Base-by-base conservation (phyloP, 1,284 basidiomycete species). In the Termitomyces sp. region DNA sequence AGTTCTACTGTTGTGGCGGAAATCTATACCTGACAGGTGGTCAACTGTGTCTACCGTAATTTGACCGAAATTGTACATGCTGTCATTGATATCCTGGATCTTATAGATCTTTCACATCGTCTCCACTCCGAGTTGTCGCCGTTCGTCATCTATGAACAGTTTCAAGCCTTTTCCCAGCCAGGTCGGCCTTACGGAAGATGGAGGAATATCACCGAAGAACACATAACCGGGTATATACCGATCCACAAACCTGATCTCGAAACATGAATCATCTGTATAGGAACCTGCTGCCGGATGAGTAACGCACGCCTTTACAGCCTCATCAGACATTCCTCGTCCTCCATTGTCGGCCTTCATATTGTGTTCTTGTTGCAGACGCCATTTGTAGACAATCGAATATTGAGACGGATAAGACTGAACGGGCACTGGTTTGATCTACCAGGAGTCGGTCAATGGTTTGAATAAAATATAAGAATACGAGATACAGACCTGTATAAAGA, bases 291-390 rank as follows among this genome's bases (percentile, higher is more conserved):
- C 31, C 6, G 15, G 42, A 19, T n/a, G 19, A 13, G 19, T 36
- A 30, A 74, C 82, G 62, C 71, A 94, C 80, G 68, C 70, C 66
- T 82, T 83, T 28, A 96, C 91, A 79, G 80, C 61, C 10, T 80
- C 82, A 63, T 95, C 92, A 0, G 83, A 78, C 94, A 97, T 95
- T 3, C 93, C 93, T 44, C 74, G 75, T 4, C 92, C 92, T 43
- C 91, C 92, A 59, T 93, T 94, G 39, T 67, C 67, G 0, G 79
- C 74, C 68, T 93, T 95, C 92, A 96, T 94, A 50, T 80, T 65
- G 56, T 88, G 90, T 64, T 97, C 94, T 68, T 95, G 93, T 67
- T 96, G 78, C 24, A 90, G 69, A 19, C 93, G 78, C 94, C 93
- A 95, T 59, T 77, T 79, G 68, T 88, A 90, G 31, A 90, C 75